Evolutionary conservation across 495 filamentous ascomycete genomes (phyloP), one percentile per base, ranked within the genome.

Genomic region (Hypoxylon cercidicola): DNA sequence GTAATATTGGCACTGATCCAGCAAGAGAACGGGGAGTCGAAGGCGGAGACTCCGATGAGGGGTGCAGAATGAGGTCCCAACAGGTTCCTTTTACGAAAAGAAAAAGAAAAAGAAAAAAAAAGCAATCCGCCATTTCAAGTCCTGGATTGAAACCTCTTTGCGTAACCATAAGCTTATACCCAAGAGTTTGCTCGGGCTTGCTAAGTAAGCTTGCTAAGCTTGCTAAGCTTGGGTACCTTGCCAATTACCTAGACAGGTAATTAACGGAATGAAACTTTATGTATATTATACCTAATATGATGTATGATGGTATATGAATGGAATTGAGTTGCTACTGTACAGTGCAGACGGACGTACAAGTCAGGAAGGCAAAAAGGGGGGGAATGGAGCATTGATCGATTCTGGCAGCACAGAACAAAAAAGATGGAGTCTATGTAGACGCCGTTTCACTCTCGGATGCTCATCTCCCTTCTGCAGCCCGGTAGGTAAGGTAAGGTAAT

Each of bases 21-120:
- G 41, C 46, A 35, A 60, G 35, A 15, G 3, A 21, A 41, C 64
- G 64, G 64, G 54, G 49, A 37, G 46, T 28, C 45, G 25, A 58
- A 53, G 35, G 23, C 59, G 64, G 58, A 43, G 47, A 48, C 55
- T 30, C 64, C 64, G 64, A 68, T 46, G 58, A 68, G 59, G 59
- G 48, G 54, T 18, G 21, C 21, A 15, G 40, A 15, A 12, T 47
- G 23, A 58, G n/a, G n/a, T n/a, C n/a, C 59, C 57, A 44, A 55
- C 56, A 60, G 41, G 34, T 15, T 10, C 21, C 55, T 32, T 56
- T 32, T 43, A 62, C 43, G 59, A 59, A 57, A 58, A 54, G n/a
- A n/a, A n/a, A n/a, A n/a, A n/a, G n/a, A n/a, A n/a, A n/a, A n/a
- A n/a, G n/a, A n/a, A n/a, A n/a, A n/a, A n/a, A n/a, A 56, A 51